Base-by-base conservation (phyloP, 176 grass and related monocot genomes). In the Oryza officinalis region DNA sequence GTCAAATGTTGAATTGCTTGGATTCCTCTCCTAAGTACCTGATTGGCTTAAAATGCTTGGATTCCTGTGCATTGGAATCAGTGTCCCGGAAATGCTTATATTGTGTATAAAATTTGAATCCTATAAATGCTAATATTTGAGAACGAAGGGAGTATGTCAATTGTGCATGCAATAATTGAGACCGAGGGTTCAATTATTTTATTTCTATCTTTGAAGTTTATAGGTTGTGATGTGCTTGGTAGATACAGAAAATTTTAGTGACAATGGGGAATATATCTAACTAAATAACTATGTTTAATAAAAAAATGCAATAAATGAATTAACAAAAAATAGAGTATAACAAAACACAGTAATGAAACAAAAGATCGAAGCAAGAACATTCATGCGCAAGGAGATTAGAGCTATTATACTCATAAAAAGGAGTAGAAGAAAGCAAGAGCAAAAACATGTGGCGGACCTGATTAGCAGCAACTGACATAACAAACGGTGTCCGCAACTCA, bases 401-500 rank as follows among this genome's bases (percentile, higher is more conserved):
- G 17, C 23, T 81, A 27, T 57, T 37, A 35, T 59, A 63, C 25
- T 30, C 61, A 10, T 71, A 80, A 52, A 52, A 88, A 74, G 12
- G 35, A 41, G 40, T 10, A 73, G 31, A 12, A 74, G 50, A 80
- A 80, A 57, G 33, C 22, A 85, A 81, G 26, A 60, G n/a, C n/a
- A 31, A 25, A 6, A 61, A 82, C 33, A 63, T 61, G 25, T 75
- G 46, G 70, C 40, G n/a, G 85, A 92, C 96, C 92, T 95, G 93
- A 15, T 92, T 98, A 74, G 83, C 86, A 83, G 69, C 71, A 85
- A 98, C 49, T 71, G 86, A 92, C 82, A 90, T 88, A 72, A 93
- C 88, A 91, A 98, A 98, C 75, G 86, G 87, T 82, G 76, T 89
- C 22, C 95, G 92, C 72, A 90, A 88, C 84, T 98, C 95, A 64